Evolutionary conservation across 495 filamentous ascomycete genomes (phyloP).

Genomic region (Aspergillus kassunensis): DNA sequence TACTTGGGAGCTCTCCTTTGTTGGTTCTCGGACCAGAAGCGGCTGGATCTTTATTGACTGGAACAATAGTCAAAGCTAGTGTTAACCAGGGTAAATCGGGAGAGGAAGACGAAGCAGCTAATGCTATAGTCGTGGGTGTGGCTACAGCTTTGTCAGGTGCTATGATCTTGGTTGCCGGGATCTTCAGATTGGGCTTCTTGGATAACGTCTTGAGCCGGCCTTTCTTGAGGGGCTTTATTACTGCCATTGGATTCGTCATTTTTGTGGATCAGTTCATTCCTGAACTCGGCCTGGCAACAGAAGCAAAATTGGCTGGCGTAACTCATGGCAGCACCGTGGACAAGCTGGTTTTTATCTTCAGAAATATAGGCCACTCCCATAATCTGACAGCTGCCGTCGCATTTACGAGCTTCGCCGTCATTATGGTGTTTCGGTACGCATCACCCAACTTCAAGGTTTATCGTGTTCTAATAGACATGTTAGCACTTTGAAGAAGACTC

Average conservation of each 20-base stretch:
- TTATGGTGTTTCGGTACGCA: constrained; percentile 75
- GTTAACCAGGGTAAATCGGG: constrained; percentile 62
- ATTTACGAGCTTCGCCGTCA: constrained; percentile 75
- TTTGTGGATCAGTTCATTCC: constrained; percentile 91
- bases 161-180: constrained; percentile 78
- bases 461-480: background rate
- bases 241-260: constrained; percentile 92
- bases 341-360: constrained; percentile 76
- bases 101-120: constrained; percentile 66
- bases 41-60: constrained; percentile 84
- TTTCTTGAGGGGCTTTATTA: constrained; percentile 93
- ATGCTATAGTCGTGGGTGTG: constrained; percentile 83
- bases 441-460: background rate
- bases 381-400: constrained; percentile 69
- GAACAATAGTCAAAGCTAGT: constrained; percentile 75
- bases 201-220: constrained; percentile 92
- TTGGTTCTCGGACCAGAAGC: constrained; percentile 97
- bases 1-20: constrained; percentile 84
- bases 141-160: constrained; percentile 82
- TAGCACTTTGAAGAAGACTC: constrained; percentile 73
- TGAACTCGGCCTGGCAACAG: constrained; percentile 70
- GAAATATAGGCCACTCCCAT: constrained; percentile 62
- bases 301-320: constrained; percentile 55
- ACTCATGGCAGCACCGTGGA: constrained; percentile 79
- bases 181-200: constrained; percentile 85